These are phyloP conservation scores for Saccharum spontaneum DNA, from an alignment of 176 grass and related monocot species.

Conservation along the genomic window DNA sequence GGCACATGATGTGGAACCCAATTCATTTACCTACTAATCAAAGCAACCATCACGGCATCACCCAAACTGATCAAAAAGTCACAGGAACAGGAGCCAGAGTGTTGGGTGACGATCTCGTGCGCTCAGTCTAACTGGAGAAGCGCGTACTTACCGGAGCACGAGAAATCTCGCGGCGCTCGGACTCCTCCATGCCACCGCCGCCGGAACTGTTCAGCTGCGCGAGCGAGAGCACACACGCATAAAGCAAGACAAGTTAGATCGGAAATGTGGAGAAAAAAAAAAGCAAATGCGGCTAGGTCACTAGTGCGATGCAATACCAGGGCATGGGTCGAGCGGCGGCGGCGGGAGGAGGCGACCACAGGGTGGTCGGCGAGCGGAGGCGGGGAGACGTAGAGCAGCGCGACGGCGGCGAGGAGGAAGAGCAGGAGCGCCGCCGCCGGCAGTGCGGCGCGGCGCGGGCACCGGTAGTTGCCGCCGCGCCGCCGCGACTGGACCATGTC, in stretches of 20 bases:
- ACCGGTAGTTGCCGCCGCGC: conserved; percentile 43
- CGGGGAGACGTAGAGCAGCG: conserved; percentile 61
- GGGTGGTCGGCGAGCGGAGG: conserved; percentile 71
- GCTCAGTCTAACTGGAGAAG: conserved; percentile 19
- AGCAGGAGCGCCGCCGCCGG: conserved; percentile 51
- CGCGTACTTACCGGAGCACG: conserved; percentile 47
- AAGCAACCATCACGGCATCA: neutral
- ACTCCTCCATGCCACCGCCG: neutral
- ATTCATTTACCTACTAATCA: conserved; percentile 6
- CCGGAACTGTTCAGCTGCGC: conserved; percentile 47
- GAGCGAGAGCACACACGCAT: neutral
- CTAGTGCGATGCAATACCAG: conserved; percentile 39
- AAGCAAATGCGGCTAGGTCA: neutral
- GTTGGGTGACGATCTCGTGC: neutral
- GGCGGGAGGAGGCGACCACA: conserved; percentile 36
- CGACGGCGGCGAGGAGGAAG: conserved; percentile 57
- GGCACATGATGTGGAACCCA: conserved; percentile 4
- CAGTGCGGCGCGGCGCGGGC: conserved; percentile 42
- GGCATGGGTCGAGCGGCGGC: conserved; percentile 19
- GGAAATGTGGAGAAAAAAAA: neutral
- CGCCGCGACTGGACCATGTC: conserved; percentile 62
- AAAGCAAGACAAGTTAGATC: conserved; percentile 15
- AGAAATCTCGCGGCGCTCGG: conserved; percentile 33
- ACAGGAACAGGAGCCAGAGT: neutral
- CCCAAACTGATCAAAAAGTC: neutral